phyloP scores from a whole-genome alignment of 768 basidiomycete species.

The Paxillus rubicundulus region DNA sequence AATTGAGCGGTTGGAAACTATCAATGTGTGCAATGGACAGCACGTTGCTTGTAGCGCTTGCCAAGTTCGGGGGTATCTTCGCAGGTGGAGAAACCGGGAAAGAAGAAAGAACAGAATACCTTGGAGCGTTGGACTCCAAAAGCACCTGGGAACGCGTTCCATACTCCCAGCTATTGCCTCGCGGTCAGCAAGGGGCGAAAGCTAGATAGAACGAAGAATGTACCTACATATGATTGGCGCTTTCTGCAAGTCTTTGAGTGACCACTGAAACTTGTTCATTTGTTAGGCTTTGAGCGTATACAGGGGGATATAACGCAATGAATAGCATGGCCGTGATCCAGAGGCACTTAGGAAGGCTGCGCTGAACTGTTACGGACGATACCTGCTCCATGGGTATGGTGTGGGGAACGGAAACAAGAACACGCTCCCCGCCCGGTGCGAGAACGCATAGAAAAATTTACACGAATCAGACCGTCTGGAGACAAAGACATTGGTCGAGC shows the following conservation, averaged over 20 bases:
- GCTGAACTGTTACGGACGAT: neutral
- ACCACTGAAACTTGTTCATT: slow-evolving; percentile 37
- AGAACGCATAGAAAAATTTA: neutral
- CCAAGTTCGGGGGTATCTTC: slow-evolving; percentile 14
- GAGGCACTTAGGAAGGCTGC: neutral
- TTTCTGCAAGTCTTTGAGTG: slow-evolving; percentile 36
- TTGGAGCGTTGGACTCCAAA: slow-evolving; percentile 45
- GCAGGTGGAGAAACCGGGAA: slow-evolving; percentile 27
- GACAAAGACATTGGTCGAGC: neutral
- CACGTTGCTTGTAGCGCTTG: slow-evolving; percentile 47
- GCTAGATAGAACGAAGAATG: slow-evolving; percentile 3
- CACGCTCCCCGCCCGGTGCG: neutral
- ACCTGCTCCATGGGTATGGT: neutral
- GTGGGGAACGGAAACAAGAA: neutral
- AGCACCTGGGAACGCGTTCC: slow-evolving; percentile 51
- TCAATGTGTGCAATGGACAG: slow-evolving; percentile 49
- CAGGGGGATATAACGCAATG: slow-evolving; percentile 3
- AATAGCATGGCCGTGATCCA: neutral
- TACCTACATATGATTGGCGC: slow-evolving; percentile 44
- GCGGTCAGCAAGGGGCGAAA: neutral
- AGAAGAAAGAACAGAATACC: slow-evolving; percentile 44
- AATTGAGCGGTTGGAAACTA: slow-evolving; percentile 46
- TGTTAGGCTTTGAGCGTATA: slow-evolving; percentile 35
- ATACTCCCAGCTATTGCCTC: slow-evolving; percentile 47
- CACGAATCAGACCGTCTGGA: neutral